Base-by-base conservation (phyloP, 2,329 filamentous ascomycete genomes). In the Cordyceps tenuipes region DNA sequence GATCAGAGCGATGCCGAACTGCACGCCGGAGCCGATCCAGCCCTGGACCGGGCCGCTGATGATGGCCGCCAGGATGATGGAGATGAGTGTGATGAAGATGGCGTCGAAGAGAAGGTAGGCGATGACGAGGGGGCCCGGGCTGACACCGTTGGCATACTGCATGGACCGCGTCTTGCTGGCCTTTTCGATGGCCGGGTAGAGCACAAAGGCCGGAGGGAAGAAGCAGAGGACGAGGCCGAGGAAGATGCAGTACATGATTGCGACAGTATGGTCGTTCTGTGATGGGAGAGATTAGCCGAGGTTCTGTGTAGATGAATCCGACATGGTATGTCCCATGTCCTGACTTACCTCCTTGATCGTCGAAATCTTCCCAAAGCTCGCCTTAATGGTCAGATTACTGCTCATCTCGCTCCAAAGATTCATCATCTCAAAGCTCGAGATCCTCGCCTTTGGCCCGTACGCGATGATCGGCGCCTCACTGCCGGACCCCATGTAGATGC, bases 101-200 rank as follows among this genome's bases (percentile, higher is more conserved):
- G 91, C 89, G 73, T 96, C 91, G 67, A 95, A 95, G 0, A 77
- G 68, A 1, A 86, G 77, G 68, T 96, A 93, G 1, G 91, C 89
- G 0, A 89, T 71, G 90, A 91, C 96, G 0, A 96, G 76, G 1
- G 90, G 89, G 1, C 86, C 75, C 1, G 87, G 85, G 26, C 88
- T 81, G 36, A 95, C 89, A 36, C 91, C 91, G 69, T 96, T 96
- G 60, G 89, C 91, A 72, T 94, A 96, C 70, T 96, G 86, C 31
- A 96, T 76, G 5, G 87, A 87, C 54, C 91, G 82, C 47, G 96
- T 89, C 62, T 90, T 87, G 57, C 85, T 78, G 2, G 89, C 75
- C 34, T 90, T 81, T 72, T 96, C 91, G 12, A 89, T 75, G 3
- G 90, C 94, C 0, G 89, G 89, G 68, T 96, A 95, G 6, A 96